Conservation (phyloP, 2,329 filamentous ascomycete species). For the Exophiala calicioides region DNA sequence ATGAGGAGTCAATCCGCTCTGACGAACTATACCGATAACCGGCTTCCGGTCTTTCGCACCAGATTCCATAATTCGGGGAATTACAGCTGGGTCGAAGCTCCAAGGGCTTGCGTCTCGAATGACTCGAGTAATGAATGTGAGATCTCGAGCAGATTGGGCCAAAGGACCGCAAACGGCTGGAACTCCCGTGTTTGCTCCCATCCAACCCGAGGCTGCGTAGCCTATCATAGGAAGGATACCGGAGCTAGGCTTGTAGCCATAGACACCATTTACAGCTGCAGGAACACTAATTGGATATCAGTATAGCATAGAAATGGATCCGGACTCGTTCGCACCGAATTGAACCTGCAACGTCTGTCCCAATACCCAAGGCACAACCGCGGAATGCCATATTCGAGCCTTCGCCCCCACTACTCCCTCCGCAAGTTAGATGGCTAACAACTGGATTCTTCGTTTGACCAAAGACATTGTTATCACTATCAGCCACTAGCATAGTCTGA, state of each 20-base stretch:
- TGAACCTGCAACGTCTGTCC: conserved; percentile 59
- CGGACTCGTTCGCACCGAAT: conserved; percentile 35
- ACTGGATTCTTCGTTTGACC: conserved; percentile 64
- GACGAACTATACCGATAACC: conserved; percentile 60
- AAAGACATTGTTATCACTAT: conserved; percentile 59
- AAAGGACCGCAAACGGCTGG: conserved; percentile 55
- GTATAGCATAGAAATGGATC: background rate
- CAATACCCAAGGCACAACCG: conserved; percentile 60
- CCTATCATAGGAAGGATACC: conserved; percentile 39
- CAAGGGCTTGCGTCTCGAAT: conserved; percentile 51
- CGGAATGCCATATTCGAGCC: conserved; percentile 60
- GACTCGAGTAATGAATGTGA: conserved; percentile 45
- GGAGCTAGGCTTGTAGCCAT: conserved; percentile 53
- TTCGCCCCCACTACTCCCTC: conserved; percentile 68
- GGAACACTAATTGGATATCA: conserved; percentile 40
- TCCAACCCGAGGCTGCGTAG: conserved; percentile 10
- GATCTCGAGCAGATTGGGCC: conserved; percentile 53
- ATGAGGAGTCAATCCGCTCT: conserved; percentile 53
- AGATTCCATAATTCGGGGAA: conserved; percentile 43
- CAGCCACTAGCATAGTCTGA: conserved; percentile 56
- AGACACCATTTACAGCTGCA: conserved; percentile 53
- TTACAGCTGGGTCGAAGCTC: conserved; percentile 53
- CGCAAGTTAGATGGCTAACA: conserved; percentile 60
- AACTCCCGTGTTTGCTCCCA: conserved; percentile 40
- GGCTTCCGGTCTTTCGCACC: conserved; percentile 48